phyloP scores from a whole-genome alignment of 805 yeast genomes.

The Kluyveromyces aestuarii region DNA sequence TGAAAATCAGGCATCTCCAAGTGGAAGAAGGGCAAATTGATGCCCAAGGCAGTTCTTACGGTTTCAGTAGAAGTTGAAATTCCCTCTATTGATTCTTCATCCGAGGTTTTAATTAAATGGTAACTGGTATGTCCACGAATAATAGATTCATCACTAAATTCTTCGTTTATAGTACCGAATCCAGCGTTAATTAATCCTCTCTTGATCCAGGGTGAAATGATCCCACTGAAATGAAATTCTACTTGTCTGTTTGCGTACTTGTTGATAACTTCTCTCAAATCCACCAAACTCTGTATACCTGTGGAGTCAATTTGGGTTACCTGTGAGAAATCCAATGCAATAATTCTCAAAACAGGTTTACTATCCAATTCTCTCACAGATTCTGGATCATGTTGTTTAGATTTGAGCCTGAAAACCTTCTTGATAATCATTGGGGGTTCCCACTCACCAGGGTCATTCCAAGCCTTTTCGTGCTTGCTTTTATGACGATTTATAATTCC shows the following conservation, averaged over 20 bases:
- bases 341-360: conserved; percentile 59
- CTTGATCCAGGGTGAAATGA: conserved; percentile 79
- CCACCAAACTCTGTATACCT: conserved; percentile 68
- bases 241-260: conserved; percentile 73
- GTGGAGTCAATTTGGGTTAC: conserved; percentile 74
- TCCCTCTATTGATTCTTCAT: not conserved
- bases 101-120: conserved; percentile 12
- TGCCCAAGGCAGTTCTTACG: conserved; percentile 10
- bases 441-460: conserved; percentile 76
- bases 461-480: conserved; percentile 53
- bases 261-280: conserved; percentile 62
- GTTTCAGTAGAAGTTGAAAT: conserved; percentile 14
- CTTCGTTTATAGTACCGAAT: conserved; percentile 53
- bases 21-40: conserved; percentile 29
- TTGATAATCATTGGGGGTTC: conserved; percentile 31
- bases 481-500: conserved; percentile 37
- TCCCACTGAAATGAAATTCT: conserved; percentile 84
- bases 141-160: conserved; percentile 25
- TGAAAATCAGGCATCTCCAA: conserved; percentile 28
- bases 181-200: conserved; percentile 68
- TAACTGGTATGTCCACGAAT: conserved; percentile 26
- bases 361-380: conserved; percentile 29
- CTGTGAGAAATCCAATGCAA: conserved; percentile 75
- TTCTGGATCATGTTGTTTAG: conserved; percentile 15
- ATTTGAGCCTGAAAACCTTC: conserved; percentile 13